Evolutionary conservation across 1,284 basidiomycete species (phyloP), one percentile per base, ranked within the genome.

Genomic region (Testicularia cyperi): DNA sequence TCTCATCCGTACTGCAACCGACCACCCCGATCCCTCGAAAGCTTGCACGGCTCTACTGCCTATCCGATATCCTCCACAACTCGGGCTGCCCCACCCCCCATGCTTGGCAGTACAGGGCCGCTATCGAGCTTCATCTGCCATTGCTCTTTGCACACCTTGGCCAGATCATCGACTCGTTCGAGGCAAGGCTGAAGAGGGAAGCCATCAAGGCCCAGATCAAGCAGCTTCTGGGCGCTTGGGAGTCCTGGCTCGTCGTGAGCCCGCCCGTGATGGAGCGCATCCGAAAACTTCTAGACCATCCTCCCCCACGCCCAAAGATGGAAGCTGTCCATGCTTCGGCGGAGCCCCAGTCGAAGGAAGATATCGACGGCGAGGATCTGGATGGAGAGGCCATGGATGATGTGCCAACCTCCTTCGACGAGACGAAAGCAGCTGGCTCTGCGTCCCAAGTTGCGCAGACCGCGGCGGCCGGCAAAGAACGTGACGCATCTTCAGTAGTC

Each of bases 31-130:
- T 98, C 10, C 92, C 95, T 26, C 85, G 92, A 60, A 99, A 99
- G 77, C 84, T 98, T 36, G 90, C 95, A 6, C 85, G 95, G 7
- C 83, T 99, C 20, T 87, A 96, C 78, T 83, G 96, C 34, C 88
- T 98, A 42, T 96, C 92, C 69, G 95, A 99, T 73, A 95, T 99
- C 56, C 82, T 99, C 21, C 92, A 97, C 80, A 99, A 98, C 76
- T 91, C 90, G 3, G 92, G 90, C 27, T 87, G 86, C 5, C 80
- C 89, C 4, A 82, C 92, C 8, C 86, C 88, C 2, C 87, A 68
- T 77, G 90, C 90, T 14, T 77, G 63, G 64, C 24, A 45, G 20
- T 73, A 68, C 43, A 39, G 62, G 9, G 40, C 44, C 7, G 46
- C 46, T 4, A 38, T 76, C 6, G 62, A 69, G 31, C 18, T 42